phyloP scores from a whole-genome alignment of 2,329 filamentous ascomycete species.

The Amylocarpus encephaloides region DNA sequence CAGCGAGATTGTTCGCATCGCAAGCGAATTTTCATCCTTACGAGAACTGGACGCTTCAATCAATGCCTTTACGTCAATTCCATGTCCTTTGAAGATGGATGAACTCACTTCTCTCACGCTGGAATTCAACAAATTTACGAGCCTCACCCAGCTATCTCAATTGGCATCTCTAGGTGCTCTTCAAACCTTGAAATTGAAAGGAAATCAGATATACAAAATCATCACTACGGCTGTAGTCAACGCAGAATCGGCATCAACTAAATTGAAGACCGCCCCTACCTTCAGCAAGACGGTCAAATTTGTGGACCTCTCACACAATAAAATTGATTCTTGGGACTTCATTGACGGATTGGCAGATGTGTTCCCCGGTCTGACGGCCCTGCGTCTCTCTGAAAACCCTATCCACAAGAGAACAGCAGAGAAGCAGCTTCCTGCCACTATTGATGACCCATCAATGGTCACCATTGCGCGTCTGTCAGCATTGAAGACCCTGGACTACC shows the following conservation, averaged over 20 bases:
- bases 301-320: constrained; percentile 69
- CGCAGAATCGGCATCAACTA: background rate
- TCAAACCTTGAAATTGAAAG: constrained; percentile 64
- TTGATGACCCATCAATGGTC: constrained; percentile 85
- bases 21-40: constrained; percentile 47
- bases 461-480: constrained; percentile 67
- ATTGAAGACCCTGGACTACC: constrained; percentile 68
- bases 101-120: constrained; percentile 57
- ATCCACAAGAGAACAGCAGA: constrained; percentile 51
- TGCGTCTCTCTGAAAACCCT: constrained; percentile 82
- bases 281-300: constrained; percentile 36
- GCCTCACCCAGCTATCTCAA: constrained; percentile 49
- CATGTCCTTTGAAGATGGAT: constrained; percentile 30
- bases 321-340: constrained; percentile 63
- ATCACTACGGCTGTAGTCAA: constrained; percentile 1
- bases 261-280: background rate
- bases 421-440: constrained; percentile 38
- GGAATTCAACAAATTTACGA: constrained; percentile 64
- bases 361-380: constrained; percentile 67
- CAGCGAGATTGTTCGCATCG: constrained; percentile 53
- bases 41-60: constrained; percentile 45
- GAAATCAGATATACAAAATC: constrained; percentile 67
- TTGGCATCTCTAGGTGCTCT: constrained; percentile 47
- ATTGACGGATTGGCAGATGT: constrained; percentile 59
- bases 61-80: constrained; percentile 52